Percentiles rank a stretch among this genome's conserved stretches.
phyloP scores from a whole-genome alignment of 352 stramenopile genomes.

The Pythium guiyangense region DNA sequence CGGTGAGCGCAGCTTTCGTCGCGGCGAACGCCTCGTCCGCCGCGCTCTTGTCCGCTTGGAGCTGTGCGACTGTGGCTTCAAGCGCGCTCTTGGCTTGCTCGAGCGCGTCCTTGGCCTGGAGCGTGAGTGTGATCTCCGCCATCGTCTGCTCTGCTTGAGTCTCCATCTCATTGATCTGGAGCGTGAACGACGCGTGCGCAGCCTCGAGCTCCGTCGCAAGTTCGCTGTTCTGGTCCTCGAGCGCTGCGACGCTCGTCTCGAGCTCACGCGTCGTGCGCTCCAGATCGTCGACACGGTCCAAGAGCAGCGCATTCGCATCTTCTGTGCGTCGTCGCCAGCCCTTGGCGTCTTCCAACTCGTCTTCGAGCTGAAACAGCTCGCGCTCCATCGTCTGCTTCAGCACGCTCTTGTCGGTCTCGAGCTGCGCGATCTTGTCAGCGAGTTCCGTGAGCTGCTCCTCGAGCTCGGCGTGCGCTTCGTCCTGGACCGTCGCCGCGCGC shows the following conservation, averaged over 20 bases:
- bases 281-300: slow-evolving; percentile 20
- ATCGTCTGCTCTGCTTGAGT: slow-evolving; percentile 28
- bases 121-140: slow-evolving; percentile 24
- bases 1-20: background rate
- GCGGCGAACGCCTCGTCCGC: slow-evolving; percentile 4
- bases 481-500: slow-evolving; percentile 34
- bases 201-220: slow-evolving; percentile 23
- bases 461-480: slow-evolving; percentile 44
- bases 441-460: slow-evolving; percentile 55
- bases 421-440: slow-evolving; percentile 51
- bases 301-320: slow-evolving; percentile 35
- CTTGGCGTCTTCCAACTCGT: slow-evolving; percentile 42
- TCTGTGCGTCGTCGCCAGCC: slow-evolving; percentile 43
- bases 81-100: slow-evolving; percentile 3
- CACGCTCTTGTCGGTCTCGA: slow-evolving; percentile 39
- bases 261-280: slow-evolving; percentile 12
- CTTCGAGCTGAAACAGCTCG: slow-evolving; percentile 23
- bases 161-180: slow-evolving; percentile 23
- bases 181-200: slow-evolving; percentile 19
- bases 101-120: slow-evolving; percentile 25
- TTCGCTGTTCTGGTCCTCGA: slow-evolving; percentile 30
- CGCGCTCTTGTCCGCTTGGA: slow-evolving; percentile 15
- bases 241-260: slow-evolving; percentile 14
- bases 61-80: slow-evolving; percentile 13
- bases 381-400: slow-evolving; percentile 15